Evolutionary conservation across 2,329 filamentous ascomycete species (phyloP).

Genomic region (Didymella exigua): DNA sequence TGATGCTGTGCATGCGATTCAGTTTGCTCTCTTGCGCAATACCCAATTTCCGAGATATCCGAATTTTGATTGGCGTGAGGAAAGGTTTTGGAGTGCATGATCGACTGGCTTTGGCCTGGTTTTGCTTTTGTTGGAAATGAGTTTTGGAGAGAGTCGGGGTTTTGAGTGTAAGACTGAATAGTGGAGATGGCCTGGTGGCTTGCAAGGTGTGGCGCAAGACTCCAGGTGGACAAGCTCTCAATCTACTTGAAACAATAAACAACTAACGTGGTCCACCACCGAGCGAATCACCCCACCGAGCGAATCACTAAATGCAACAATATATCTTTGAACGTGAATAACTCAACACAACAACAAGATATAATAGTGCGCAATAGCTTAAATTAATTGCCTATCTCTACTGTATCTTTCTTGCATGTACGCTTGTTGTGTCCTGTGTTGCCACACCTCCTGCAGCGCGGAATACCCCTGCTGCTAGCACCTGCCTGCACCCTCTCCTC

Average conservation of each 20-base stretch:
- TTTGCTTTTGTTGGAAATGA: slow-evolving; percentile 18
- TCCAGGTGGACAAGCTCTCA: neutral
- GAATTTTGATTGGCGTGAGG: slow-evolving; percentile 18
- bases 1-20: slow-evolving; percentile 1
- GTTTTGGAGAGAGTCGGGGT: slow-evolving; percentile 24
- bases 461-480: no score
- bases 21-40: slow-evolving; percentile 11
- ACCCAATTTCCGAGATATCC: slow-evolving; percentile 27
- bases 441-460: no score
- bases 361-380: no score
- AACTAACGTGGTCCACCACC: no score
- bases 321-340: no score
- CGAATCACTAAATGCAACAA: no score
- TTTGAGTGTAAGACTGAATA: slow-evolving; percentile 10
- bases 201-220: neutral
- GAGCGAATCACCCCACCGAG: no score
- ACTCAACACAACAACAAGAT: no score
- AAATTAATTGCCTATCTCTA: no score
- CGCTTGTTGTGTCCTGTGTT: no score
- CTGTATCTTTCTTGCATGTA: no score
- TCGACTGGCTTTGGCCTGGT: slow-evolving; percentile 10
- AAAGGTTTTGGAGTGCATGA: slow-evolving; percentile 1
- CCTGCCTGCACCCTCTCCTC: no score
- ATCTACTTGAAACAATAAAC: neutral
- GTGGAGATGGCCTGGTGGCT: neutral